Percentiles rank a stretch among this genome's conserved stretches.
These are phyloP conservation scores for Nitzschia sp. DNA, from an alignment of 108 stramenopile species.

Conservation along the genomic window DNA sequence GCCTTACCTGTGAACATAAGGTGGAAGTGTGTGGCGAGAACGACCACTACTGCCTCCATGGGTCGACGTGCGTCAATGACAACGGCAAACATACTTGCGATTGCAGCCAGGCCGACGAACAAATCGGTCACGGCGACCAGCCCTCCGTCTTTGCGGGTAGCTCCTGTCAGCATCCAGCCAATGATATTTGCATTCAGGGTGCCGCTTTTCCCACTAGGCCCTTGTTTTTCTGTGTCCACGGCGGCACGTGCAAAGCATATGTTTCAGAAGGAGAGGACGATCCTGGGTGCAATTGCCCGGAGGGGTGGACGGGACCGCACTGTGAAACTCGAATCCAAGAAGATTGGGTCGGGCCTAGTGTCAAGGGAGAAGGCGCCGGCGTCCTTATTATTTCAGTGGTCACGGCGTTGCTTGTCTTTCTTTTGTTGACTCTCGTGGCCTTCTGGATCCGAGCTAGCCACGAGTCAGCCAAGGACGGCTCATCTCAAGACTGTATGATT, in stretches of 20 bases:
- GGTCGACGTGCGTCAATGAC: slow-evolving; percentile 39
- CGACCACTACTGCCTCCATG: slow-evolving; percentile 49
- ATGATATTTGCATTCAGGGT: slow-evolving; percentile 36
- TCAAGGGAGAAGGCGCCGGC: not conserved
- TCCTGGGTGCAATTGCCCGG: slow-evolving; percentile 43
- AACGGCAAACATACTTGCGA: slow-evolving; percentile 40
- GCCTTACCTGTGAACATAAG: slow-evolving; percentile 41
- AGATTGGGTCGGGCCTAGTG: not conserved
- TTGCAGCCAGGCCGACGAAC: slow-evolving; percentile 40
- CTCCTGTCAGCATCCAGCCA: slow-evolving; percentile 47
- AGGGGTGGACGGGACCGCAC: slow-evolving; percentile 35
- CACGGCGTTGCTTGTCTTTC: not conserved
- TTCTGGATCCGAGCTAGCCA: not conserved
- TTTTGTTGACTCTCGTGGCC: not conserved
- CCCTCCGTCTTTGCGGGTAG: slow-evolving; percentile 40
- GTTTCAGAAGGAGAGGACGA: slow-evolving; percentile 26
- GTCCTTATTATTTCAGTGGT: not conserved
- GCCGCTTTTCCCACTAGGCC: slow-evolving; percentile 8
- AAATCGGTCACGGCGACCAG: slow-evolving; percentile 8
- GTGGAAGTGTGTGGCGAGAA: slow-evolving; percentile 35
- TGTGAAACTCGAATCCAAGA: slow-evolving; percentile 36
- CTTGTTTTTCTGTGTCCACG: slow-evolving; percentile 54
- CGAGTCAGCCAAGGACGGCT: not conserved
- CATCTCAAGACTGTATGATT: slow-evolving; percentile 1
- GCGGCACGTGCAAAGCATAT: slow-evolving; percentile 41